Evolutionary conservation across 495 filamentous ascomycete genomes (phyloP), one percentile per base, ranked within the genome.

Genomic region (Trichocladium antarcticum): DNA sequence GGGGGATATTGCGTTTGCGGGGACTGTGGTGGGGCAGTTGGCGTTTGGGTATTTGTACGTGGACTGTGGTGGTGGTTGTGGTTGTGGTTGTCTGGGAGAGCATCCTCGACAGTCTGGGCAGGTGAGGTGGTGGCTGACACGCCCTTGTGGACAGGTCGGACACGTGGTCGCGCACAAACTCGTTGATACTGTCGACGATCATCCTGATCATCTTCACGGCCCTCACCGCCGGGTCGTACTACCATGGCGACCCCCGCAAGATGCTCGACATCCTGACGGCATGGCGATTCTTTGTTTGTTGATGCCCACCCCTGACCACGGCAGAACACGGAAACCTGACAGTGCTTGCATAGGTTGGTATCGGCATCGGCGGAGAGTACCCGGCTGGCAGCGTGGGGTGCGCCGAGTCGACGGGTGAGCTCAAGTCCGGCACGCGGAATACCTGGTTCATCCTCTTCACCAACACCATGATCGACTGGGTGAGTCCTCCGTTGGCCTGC

Each of bases 371-470:
- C 8, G 70, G 89, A 47, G 89, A 96, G 61, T 95, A 95, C 60
- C 89, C 89, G 8, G 88, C 89, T 7, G 89, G 89, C 5, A 85
- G 80, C 44, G 89, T 95, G 5, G 83, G 83, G 0, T 83, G 79
- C 43, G 85, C 87, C 16, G 89, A 96, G 66, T 83, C 82, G 22
- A 87, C 82, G 0, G 85, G 85, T 15, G 86, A 94, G 60, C 68
- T 95, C 50, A 85, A 85, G 62, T 60, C 62, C 8, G 89, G 89
- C n/a, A 80, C 80, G 19, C 70, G 89, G 12, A 90, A 95, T 57
- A 75, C 81, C 17, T 94, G 86, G 86, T 96, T 95, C 65, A 87
- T 93, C 58, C 73, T 93, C 54, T 95, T 93, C 65, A 96, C 89
- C 37, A 95, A 95, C 67, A 76, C 85, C 29, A 81, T 85, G 70